These are phyloP conservation scores for Candida montana DNA, from an alignment of 805 yeast genomes.

Conservation along the genomic window DNA sequence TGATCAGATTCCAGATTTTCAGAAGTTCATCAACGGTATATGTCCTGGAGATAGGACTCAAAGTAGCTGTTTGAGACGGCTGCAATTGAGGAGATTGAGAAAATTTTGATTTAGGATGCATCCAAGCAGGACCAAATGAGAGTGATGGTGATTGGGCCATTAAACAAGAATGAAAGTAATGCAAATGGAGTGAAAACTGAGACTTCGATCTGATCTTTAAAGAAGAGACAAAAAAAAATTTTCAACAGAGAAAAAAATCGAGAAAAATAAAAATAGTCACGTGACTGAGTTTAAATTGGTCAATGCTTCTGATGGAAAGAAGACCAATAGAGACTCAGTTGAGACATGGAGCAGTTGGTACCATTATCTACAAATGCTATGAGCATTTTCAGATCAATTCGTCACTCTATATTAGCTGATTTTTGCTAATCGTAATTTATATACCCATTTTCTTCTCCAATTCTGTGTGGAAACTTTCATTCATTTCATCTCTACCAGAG, in stretches of 20 bases:
- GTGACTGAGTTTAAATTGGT: neutral
- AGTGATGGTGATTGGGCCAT: slow-evolving; percentile 28
- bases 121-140: slow-evolving; percentile 30
- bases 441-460: slow-evolving; percentile 50
- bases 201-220: neutral
- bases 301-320: no score
- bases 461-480: slow-evolving; percentile 62
- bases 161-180: neutral
- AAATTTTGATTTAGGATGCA: slow-evolving; percentile 25
- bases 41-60: slow-evolving; percentile 36
- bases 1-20: slow-evolving; percentile 42
- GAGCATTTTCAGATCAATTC: neutral
- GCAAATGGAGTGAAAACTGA: neutral
- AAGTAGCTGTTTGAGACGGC: slow-evolving; percentile 17
- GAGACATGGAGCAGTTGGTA: neutral
- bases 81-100: neutral
- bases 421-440: neutral
- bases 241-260: neutral
- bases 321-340: no score
- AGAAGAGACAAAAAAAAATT: neutral
- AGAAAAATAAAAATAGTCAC: neutral
- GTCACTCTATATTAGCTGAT: no score
- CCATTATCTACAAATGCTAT: no score
- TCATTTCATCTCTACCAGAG: slow-evolving; percentile 32
- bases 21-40: slow-evolving; percentile 51